Evolutionary conservation across 371 early-diverging fungal species (phyloP).

Genomic region (Mortierella polycephala): DNA sequence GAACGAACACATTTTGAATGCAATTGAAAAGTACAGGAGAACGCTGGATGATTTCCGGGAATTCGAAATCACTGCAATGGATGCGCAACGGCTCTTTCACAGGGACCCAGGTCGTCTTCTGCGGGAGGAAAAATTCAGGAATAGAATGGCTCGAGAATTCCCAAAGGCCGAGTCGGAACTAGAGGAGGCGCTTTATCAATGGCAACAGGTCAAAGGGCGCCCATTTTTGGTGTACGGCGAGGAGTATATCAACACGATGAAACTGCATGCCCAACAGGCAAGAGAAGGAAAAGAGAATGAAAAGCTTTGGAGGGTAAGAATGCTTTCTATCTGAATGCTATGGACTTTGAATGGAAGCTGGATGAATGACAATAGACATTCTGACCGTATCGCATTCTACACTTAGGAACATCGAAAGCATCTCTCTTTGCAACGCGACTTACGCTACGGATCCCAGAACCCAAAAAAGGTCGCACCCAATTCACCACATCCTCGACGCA

Average conservation of each 20-base stretch:
- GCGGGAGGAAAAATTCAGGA: slow-evolving; percentile 46
- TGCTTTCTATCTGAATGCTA: background rate
- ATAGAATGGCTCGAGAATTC: slow-evolving; percentile 27
- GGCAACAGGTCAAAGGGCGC: slow-evolving; percentile 28
- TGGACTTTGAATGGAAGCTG: no score
- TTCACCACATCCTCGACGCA: slow-evolving; percentile 45
- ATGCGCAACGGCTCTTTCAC: slow-evolving; percentile 31
- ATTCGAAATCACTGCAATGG: slow-evolving; percentile 34
- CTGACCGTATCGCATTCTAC: background rate
- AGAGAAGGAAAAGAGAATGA: slow-evolving; percentile 48
- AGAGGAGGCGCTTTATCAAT: slow-evolving; percentile 22
- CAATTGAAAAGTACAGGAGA: slow-evolving; percentile 27
- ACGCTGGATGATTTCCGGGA: slow-evolving; percentile 41
- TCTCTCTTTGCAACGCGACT: slow-evolving; percentile 16
- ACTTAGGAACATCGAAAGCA: slow-evolving; percentile 32
- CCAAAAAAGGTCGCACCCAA: slow-evolving; percentile 28
- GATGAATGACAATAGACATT: no score
- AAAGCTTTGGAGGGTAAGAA: slow-evolving; percentile 31
- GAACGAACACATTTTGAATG: slow-evolving; percentile 22
- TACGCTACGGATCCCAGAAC: slow-evolving; percentile 45
- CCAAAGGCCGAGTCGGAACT: slow-evolving; percentile 37
- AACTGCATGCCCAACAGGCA: slow-evolving; percentile 33
- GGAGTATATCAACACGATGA: slow-evolving; percentile 42
- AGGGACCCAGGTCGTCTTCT: slow-evolving; percentile 50
- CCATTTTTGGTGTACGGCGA: slow-evolving; percentile 52